These are phyloP conservation scores for Leptomonas pyrrhocoris DNA, from an alignment of 208 protist species.

Conservation along the genomic window DNA sequence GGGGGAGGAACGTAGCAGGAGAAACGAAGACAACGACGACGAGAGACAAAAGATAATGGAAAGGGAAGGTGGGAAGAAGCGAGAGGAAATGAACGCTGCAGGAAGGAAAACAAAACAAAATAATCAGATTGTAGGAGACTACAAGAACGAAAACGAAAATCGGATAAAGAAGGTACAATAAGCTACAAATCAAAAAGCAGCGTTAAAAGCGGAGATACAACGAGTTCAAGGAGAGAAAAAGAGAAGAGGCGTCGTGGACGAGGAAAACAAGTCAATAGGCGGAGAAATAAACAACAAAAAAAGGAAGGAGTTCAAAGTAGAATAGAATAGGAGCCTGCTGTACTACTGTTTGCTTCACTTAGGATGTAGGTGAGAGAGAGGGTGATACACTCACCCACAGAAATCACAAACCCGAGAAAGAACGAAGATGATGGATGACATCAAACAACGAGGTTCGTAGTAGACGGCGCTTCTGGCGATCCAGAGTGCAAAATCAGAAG, in stretches of 20 bases:
- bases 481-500: no score
- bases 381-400: no score
- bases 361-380: no score
- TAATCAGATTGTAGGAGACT: neutral
- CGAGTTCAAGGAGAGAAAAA: neutral
- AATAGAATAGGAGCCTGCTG: no score
- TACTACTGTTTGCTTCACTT: neutral
- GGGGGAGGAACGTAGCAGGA: no score
- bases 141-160: no score
- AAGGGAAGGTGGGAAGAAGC: neutral
- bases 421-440: no score
- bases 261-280: neutral
- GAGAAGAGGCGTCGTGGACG: neutral
- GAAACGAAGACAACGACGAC: neutral
- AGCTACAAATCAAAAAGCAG: neutral
- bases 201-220: neutral
- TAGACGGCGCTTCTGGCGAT: no score
- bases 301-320: neutral
- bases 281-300: neutral
- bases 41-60: neutral
- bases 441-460: no score
- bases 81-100: no score
- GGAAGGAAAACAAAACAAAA: neutral
- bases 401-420: no score
- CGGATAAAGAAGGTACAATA: no score